Evolutionary conservation across 345 rosid genomes (phyloP).

Genomic region (Bruguiera sexangula): DNA sequence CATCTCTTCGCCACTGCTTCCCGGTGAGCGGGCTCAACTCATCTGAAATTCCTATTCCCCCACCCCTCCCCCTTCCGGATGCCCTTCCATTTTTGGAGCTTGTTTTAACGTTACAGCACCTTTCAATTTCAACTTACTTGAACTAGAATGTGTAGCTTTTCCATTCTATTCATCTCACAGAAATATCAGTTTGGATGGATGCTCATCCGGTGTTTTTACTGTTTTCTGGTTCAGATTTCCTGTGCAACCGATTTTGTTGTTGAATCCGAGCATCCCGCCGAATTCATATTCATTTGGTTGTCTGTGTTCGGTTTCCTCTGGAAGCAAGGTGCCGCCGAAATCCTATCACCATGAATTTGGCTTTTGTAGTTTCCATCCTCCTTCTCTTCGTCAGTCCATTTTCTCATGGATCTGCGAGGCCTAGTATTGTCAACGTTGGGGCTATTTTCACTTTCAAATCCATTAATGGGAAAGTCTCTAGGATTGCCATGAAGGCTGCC

Average conservation of each 20-base stretch:
- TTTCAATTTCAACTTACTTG: neutral
- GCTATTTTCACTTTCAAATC: conserved; percentile 54
- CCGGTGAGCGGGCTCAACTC: neutral
- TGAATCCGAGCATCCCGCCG: neutral
- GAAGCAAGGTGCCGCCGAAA: conserved; percentile 28
- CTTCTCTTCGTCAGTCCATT: conserved; percentile 32
- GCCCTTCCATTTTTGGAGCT: no score
- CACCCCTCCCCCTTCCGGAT: neutral
- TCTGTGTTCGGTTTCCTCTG: conserved; percentile 7
- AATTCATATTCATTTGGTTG: neutral
- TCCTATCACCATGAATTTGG: conserved; percentile 41
- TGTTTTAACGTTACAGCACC: neutral
- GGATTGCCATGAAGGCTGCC: conserved; percentile 69
- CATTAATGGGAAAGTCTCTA: conserved; percentile 50
- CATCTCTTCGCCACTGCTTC: conserved; percentile 21
- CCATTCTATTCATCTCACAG: neutral
- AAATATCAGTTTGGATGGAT: neutral
- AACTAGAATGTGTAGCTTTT: neutral
- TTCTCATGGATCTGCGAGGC: conserved; percentile 34
- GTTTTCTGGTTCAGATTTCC: neutral
- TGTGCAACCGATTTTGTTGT: neutral
- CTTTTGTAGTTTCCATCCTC: conserved; percentile 35
- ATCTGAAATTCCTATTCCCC: neutral
- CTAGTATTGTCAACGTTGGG: conserved; percentile 52
- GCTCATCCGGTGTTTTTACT: neutral